Evolutionary conservation across 441 rosid genomes (phyloP).

Genomic region (Gossypium gossypioides): DNA sequence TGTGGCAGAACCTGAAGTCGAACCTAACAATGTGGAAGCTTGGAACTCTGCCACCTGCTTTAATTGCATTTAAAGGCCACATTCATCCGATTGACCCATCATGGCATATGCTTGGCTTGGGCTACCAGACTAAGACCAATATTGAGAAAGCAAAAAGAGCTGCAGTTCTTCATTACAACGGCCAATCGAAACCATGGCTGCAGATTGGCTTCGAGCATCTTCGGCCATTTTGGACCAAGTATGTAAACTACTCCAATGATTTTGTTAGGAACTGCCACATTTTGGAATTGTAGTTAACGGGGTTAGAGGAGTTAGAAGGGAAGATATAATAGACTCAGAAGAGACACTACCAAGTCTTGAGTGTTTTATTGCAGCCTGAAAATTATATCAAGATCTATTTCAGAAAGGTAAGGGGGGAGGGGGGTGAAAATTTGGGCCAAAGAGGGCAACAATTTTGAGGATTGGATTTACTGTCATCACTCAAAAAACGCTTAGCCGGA

Average conservation of each 20-base stretch:
- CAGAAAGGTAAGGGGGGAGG: conserved; percentile 10
- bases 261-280: conserved; percentile 87
- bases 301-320: conserved; percentile 28
- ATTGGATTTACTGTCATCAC: conserved; percentile 24
- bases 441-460: conserved; percentile 20
- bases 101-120: conserved; percentile 99
- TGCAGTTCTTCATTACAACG: conserved; percentile 95
- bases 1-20: conserved; percentile 74
- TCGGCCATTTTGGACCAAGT: conserved; percentile 91
- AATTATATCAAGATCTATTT: conserved; percentile 18
- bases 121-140: conserved; percentile 75
- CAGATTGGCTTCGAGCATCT: conserved; percentile 97
- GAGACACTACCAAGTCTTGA: conserved; percentile 21
- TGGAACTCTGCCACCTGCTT: conserved; percentile 94
- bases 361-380: conserved; percentile 16
- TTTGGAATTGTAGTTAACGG: conserved; percentile 52
- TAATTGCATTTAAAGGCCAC: conserved; percentile 90
- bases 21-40: conserved; percentile 96
- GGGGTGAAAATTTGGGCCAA: conserved; percentile 20
- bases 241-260: conserved; percentile 89
- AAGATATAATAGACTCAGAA: conserved; percentile 12
- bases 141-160: conserved; percentile 65
- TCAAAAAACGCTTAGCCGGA: conserved; percentile 3
- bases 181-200: conserved; percentile 97
- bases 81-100: conserved; percentile 77